Evolutionary conservation across 1,284 basidiomycete species (phyloP), one percentile per base, ranked within the genome.

Genomic region (Clitocybe nebularis): DNA sequence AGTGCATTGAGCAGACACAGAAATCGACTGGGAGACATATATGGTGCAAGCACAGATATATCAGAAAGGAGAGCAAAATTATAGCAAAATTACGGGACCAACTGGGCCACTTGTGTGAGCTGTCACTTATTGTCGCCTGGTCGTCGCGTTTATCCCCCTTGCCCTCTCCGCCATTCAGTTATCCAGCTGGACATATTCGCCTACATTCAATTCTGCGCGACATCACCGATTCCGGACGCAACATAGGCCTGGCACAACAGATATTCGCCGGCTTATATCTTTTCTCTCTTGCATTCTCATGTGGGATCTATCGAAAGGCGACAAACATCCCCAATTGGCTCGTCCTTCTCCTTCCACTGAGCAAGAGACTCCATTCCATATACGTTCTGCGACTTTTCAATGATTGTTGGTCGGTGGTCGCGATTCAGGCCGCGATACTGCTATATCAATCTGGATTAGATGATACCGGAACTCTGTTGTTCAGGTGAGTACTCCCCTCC

Each of bases 1-100:
- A 30, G 17, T 53, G 16, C 16, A 29, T 6, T 39, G 56, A 40
- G 40, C 66, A 95, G 93, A 94, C 67, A 99, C 96, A n/a, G 95
- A 99, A 66, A 99, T 99, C 57, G 96, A 99, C 67, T 99, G 89
- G 79, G 77, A 82, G 59, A 95, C 93, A 0, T 96, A 96, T 58
- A 86, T 94, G 77, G 73, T 86, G 46, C 96, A 99, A 49, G 78
- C 89, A 1, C 74, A 84, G 41, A 62, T 89, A 36, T 94, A 89
- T 63, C 57, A 88, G 34, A 75, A 80, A 34, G 95, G 95, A 26
- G 85, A 96, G 63, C 72, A 86, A 20, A 80, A 94, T 61, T 99
- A 99, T 60, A 71, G 79, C n/a, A 68, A 75, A 44, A 86, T 99
- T 46, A 72, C 77, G 45, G 95, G 95, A 0, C 93, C 93, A 5